phyloP scores from a whole-genome alignment of 352 stramenopile species.

The Chrysophaeum taylorii region DNA sequence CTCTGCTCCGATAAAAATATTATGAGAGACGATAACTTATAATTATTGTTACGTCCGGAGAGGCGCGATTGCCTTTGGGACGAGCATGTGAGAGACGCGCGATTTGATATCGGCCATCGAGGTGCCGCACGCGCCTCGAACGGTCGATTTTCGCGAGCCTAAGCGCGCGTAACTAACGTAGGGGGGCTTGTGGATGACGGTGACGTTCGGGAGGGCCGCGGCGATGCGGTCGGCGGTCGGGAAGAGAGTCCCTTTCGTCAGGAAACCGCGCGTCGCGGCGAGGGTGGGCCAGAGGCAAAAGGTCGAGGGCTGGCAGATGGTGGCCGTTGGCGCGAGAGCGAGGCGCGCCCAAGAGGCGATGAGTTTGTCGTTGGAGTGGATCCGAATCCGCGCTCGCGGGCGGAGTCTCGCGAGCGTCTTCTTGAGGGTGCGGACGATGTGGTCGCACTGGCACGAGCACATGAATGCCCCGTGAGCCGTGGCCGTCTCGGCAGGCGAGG shows the following conservation, averaged over 20 bases:
- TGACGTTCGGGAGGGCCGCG: background rate
- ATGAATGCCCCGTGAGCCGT: background rate
- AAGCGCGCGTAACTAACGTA: too few relatives aligned
- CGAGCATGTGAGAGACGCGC: too few relatives aligned
- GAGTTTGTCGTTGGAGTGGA: background rate
- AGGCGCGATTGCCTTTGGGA: too few relatives aligned
- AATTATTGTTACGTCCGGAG: too few relatives aligned
- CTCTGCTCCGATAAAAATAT: too few relatives aligned
- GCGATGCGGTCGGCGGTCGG: background rate
- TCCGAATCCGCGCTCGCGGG: background rate
- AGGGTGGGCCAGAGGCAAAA: constrained; percentile 1
- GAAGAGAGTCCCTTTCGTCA: background rate
- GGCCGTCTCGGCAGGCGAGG: background rate
- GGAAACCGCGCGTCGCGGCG: background rate
- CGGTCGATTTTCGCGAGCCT: too few relatives aligned
- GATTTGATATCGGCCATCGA: too few relatives aligned
- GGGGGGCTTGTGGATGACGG: too few relatives aligned
- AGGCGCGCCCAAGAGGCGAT: background rate
- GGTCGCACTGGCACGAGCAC: background rate
- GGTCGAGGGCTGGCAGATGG: background rate
- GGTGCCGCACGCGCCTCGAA: too few relatives aligned
- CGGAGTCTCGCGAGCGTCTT: background rate
- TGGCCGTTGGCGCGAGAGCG: background rate
- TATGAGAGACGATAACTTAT: too few relatives aligned
- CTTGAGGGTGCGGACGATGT: background rate